These are phyloP conservation scores for Corynascus novoguineensis DNA, from an alignment of 495 filamentous ascomycete genomes.

Conservation along the genomic window DNA sequence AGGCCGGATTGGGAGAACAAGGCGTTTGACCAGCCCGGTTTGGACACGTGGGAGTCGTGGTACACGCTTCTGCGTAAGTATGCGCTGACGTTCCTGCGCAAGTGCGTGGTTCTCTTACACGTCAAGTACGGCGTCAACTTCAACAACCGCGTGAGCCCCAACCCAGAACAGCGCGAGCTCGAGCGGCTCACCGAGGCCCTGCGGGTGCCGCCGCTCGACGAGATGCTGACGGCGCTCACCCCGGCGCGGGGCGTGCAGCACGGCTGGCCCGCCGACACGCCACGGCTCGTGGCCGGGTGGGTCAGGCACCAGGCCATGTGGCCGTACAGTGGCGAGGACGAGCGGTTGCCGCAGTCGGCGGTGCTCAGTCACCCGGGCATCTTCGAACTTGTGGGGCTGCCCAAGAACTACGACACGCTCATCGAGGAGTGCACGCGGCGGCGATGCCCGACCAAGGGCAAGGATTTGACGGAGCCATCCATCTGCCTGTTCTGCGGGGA, in stretches of 20 bases:
- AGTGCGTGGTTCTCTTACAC: constrained; percentile 74
- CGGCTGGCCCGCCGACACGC: constrained; percentile 37
- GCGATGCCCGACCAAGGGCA: constrained; percentile 82
- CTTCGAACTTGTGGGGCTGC: constrained; percentile 88
- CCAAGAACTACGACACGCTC: constrained; percentile 84
- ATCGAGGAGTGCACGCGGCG: constrained; percentile 84
- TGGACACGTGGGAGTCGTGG: constrained; percentile 38
- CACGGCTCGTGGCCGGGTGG: constrained; percentile 66
- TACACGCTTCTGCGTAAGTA: constrained; percentile 63
- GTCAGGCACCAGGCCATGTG: constrained; percentile 56
- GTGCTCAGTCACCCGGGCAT: constrained; percentile 77
- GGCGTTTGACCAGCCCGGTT: constrained; percentile 39
- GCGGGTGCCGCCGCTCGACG: constrained; percentile 69
- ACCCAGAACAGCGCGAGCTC: constrained; percentile 68
- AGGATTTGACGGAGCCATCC: constrained; percentile 80
- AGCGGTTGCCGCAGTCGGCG: constrained; percentile 30
- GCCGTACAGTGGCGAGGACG: constrained; percentile 16
- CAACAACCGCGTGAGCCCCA: constrained; percentile 61
- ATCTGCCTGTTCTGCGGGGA: constrained; percentile 95
- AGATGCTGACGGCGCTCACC: constrained; percentile 56
- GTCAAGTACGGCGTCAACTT: constrained; percentile 87
- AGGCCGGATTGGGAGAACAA: constrained; percentile 27
- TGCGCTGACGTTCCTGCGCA: constrained; percentile 83
- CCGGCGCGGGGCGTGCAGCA: constrained; percentile 34
- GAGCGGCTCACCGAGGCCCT: constrained; percentile 70